Evolutionary conservation across 2,329 filamentous ascomycete genomes (phyloP).

Genomic region (Thielaviopsis punctulata): DNA sequence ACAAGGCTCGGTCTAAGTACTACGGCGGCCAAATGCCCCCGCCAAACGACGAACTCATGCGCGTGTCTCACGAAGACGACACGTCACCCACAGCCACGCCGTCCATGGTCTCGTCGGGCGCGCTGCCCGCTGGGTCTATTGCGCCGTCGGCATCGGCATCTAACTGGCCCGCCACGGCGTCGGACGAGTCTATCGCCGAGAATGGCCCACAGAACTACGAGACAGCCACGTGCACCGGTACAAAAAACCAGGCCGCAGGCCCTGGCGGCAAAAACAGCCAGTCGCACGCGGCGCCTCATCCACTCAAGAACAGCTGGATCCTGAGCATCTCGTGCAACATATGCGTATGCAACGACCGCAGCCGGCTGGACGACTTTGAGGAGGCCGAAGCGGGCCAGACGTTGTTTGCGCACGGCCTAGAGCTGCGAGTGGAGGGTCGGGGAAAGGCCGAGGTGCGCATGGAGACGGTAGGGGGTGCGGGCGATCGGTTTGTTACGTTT

Average conservation of each 20-base stretch:
- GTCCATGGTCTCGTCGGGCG: neutral
- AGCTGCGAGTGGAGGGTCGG: neutral
- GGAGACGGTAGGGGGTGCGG: neutral
- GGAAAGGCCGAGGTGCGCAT: constrained; percentile 9
- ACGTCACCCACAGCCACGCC: neutral
- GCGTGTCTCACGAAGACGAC: neutral
- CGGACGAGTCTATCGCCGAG: neutral
- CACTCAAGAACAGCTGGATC: constrained; percentile 11
- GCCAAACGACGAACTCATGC: too few relatives aligned
- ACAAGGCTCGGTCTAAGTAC: constrained; percentile 3
- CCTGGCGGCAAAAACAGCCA: neutral
- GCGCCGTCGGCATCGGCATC: neutral
- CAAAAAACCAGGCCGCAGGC: neutral
- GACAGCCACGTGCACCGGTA: neutral
- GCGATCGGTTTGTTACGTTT: constrained; percentile 8
- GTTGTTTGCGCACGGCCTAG: constrained; percentile 6
- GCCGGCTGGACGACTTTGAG: constrained; percentile 6
- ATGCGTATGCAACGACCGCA: constrained; percentile 8
- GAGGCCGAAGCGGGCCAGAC: constrained; percentile 1
- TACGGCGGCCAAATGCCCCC: neutral
- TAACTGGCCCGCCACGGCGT: neutral
- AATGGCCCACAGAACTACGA: neutral
- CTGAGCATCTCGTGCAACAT: constrained; percentile 9
- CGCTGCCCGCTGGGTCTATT: neutral
- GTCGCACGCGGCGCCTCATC: neutral